These are phyloP conservation scores for Podospora comata DNA, from an alignment of 495 filamentous ascomycete species.

Conservation along the genomic window DNA sequence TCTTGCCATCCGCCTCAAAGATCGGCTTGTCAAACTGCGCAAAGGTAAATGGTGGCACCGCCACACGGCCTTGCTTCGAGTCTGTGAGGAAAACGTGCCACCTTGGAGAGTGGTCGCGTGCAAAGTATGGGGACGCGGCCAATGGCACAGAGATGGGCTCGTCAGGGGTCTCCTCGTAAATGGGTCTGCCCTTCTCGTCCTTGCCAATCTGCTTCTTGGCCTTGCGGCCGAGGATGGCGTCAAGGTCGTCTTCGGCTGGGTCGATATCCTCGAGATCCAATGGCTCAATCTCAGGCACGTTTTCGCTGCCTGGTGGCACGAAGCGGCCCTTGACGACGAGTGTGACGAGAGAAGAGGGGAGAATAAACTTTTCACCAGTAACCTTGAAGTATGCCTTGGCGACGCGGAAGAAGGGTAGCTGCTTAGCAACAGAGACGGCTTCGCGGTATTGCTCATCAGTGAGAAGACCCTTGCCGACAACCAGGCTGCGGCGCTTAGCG, in stretches of 20 bases:
- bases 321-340: constrained; percentile 95
- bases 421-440: constrained; percentile 70
- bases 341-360: constrained; percentile 87
- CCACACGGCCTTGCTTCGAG: constrained; percentile 88
- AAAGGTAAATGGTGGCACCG: constrained; percentile 91
- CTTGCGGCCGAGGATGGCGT: constrained; percentile 80
- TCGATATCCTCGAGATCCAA: constrained; percentile 86
- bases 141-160: constrained; percentile 75
- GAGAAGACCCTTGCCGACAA: constrained; percentile 66
- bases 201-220: constrained; percentile 56
- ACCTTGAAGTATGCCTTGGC: constrained; percentile 99
- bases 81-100: constrained; percentile 96
- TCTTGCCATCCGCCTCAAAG: constrained; percentile 63
- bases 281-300: constrained; percentile 69
- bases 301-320: constrained; percentile 74
- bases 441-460: constrained; percentile 71
- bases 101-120: constrained; percentile 79
- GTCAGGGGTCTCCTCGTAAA: constrained; percentile 42
- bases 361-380: constrained; percentile 85
- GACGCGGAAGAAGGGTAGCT: constrained; percentile 78
- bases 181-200: constrained; percentile 53
- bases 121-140: constrained; percentile 82
- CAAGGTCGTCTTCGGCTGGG: constrained; percentile 86
- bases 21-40: constrained; percentile 84
- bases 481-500: constrained; percentile 63